A percentile compares a stretch with the other conserved stretches of the same genome.
Conservation (phyloP, 305 asterid species). For the Galium porrigens region DNA sequence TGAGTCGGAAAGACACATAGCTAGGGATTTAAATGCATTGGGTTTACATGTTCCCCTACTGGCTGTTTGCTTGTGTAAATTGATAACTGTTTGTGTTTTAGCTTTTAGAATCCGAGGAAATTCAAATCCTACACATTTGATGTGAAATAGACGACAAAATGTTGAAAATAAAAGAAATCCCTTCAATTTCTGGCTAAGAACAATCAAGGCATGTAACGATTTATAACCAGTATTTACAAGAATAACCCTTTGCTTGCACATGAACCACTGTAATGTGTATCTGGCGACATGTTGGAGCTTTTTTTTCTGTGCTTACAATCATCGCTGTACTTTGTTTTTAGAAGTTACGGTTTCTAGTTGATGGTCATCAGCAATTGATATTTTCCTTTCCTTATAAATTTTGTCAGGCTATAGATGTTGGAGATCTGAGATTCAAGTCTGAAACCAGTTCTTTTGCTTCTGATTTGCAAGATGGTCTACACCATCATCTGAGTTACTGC, state of each 20-base stretch:
- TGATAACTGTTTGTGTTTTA: background rate
- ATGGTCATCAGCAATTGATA: background rate
- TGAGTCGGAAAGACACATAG: background rate
- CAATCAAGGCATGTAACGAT: background rate
- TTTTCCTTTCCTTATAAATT: background rate
- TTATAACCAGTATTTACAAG: background rate
- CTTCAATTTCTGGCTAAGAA: background rate
- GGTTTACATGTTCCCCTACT: background rate
- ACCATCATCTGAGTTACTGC: slow-evolving; percentile 17
- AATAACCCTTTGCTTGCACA: background rate
- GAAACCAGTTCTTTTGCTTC: slow-evolving; percentile 28
- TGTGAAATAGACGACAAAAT: background rate
- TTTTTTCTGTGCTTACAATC: background rate
- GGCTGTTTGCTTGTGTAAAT: background rate
- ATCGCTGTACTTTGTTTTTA: background rate
- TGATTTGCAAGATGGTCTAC: slow-evolving; percentile 22
- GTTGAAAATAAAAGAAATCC: background rate
- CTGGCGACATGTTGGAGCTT: background rate
- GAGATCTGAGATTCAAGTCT: slow-evolving; percentile 41
- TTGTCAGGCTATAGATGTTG: slow-evolving; percentile 47
- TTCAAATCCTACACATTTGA: background rate
- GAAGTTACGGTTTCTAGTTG: background rate
- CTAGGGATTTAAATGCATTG: background rate
- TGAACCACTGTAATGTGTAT: background rate
- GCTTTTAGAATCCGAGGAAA: background rate